These are phyloP conservation scores for Pichia nakasei DNA, from an alignment of 805 yeast genomes.

Conservation along the genomic window DNA sequence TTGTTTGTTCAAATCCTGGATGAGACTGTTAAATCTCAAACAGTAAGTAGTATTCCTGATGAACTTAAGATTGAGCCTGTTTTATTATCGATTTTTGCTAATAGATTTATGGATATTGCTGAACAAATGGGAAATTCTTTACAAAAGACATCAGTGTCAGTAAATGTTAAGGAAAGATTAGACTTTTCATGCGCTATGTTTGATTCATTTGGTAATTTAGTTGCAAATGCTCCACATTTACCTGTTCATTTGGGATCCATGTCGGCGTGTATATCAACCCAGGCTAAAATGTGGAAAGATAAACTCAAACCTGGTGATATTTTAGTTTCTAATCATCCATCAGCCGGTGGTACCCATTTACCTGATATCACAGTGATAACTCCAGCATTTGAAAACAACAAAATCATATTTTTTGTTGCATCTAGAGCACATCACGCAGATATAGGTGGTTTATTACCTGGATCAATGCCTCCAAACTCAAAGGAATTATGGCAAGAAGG, in stretches of 20 bases:
- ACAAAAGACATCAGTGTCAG: conserved; percentile 71
- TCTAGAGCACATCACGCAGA: conserved; percentile 96
- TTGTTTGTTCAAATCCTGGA: conserved; percentile 25
- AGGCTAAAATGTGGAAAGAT: conserved; percentile 56
- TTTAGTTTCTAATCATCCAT: conserved; percentile 71
- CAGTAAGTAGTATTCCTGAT: background rate
- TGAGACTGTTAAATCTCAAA: background rate
- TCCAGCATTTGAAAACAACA: conserved; percentile 64
- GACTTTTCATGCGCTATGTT: conserved; percentile 83
- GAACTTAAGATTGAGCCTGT: conserved; percentile 51
- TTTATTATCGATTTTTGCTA: conserved; percentile 66
- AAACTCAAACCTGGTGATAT: conserved; percentile 67
- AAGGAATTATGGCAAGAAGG: conserved; percentile 84
- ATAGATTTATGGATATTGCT: conserved; percentile 84
- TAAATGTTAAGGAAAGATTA: conserved; percentile 74
- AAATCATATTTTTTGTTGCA: conserved; percentile 78
- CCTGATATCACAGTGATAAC: conserved; percentile 91
- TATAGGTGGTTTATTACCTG: conserved; percentile 87
- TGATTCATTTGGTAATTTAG: conserved; percentile 66
- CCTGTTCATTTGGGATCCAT: conserved; percentile 85
- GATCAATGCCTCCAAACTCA: conserved; percentile 92
- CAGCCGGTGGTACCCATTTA: conserved; percentile 77
- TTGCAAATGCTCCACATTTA: conserved; percentile 83
- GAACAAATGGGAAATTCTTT: conserved; percentile 82
- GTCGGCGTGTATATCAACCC: conserved; percentile 69